Base-by-base conservation (phyloP, 345 rosid species). In the Bruguiera sexangula region DNA sequence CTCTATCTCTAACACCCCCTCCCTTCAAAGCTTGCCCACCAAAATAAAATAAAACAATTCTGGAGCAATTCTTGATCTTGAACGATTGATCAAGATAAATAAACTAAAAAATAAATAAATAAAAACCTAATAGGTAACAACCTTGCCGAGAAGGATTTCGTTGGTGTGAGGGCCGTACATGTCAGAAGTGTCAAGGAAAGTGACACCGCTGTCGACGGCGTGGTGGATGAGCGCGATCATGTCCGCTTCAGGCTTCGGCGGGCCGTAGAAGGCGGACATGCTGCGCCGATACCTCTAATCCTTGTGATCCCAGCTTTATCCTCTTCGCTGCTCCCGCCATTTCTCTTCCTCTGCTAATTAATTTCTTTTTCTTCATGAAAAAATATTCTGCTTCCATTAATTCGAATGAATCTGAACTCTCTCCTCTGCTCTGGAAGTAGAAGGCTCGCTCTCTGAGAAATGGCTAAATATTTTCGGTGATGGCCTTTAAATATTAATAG, bases 211-310 rank as follows among this genome's bases (percentile, higher is more conserved):
- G 75, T 62, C n/a, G 62, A 84, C 60, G 36, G 90, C 86, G 36
- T 82, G 85, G 70, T 70, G 88, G 67, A 84, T 73, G 69, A 84
- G 84, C 32, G 69, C 67, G 61, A 84, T 79, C 86, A 86, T 86
- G 61, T 84, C 90, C 5, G 80, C 0, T 6, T 86, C 85, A 0
- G 85, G 69, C 73, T 80, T 80, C 2, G 88, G 79, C 21, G 88
- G 78, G 3, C 84, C 90, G 52, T 77, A 83, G 69, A 67, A 48
- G 62, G 75, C 73, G 19, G 88, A 80, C 88, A 86, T 86, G 64
- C 88, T 80, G 87, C 1, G 81, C 83, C 1, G 87, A 86, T 0
- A 86, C 85, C 74, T 84, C 84, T 15, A 86, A 75, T 3, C 90
- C 86, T 58, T 82, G 85, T 1, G 82, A 80, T 18, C 90, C 84